Evolutionary conservation across 306 rosid species (phyloP).

Genomic region (Betula pendula): DNA sequence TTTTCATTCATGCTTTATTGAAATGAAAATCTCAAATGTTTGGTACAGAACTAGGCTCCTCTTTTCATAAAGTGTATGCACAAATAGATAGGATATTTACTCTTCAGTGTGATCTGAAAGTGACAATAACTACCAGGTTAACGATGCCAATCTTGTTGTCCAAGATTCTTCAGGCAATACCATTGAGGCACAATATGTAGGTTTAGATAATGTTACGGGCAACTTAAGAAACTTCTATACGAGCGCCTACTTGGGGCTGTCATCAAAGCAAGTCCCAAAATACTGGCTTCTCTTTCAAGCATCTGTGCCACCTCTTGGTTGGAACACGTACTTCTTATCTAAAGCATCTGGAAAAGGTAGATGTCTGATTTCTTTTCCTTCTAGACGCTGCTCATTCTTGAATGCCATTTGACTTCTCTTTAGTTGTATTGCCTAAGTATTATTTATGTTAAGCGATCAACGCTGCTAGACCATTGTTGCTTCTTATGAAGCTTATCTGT

Average conservation of each 20-base stretch:
- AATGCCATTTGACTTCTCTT: not conserved
- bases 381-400: not conserved
- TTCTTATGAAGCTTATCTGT: not conserved
- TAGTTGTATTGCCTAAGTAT: not conserved
- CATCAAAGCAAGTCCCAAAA: conserved; percentile 55
- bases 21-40: not conserved
- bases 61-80: not conserved
- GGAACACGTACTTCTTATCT: conserved; percentile 84
- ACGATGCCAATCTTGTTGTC: conserved; percentile 63
- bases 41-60: not conserved
- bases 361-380: conserved; percentile 7
- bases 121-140: conserved; percentile 55
- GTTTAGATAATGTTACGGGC: conserved; percentile 56
- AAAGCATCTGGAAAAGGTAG: conserved; percentile 48
- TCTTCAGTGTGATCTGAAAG: conserved; percentile 20
- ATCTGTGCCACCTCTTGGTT: conserved; percentile 80
- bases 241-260: conserved; percentile 66
- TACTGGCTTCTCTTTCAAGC: conserved; percentile 86
- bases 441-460: not conserved
- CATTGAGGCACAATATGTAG: conserved; percentile 56
- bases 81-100: not conserved
- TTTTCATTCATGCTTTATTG: not conserved
- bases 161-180: conserved; percentile 68
- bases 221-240: conserved; percentile 63
- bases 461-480: not conserved